phyloP scores from a whole-genome alignment of 140 eudicot genomes.

The Erigeron philadelphicus region DNA sequence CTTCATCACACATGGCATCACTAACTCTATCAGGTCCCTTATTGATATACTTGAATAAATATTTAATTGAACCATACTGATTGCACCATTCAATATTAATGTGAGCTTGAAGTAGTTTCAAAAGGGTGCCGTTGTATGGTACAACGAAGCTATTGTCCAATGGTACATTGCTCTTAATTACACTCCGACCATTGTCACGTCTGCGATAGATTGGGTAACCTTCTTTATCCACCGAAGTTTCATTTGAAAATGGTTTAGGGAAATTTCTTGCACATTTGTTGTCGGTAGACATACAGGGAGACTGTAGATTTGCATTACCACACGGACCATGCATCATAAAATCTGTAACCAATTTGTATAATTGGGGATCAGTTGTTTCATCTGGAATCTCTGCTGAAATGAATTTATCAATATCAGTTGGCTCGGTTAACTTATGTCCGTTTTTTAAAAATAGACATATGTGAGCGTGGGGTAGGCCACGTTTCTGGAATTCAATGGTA shows the following conservation, averaged over 20 bases:
- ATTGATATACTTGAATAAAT: too few species aligned
- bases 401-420: background rate
- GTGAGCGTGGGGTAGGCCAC: constrained; percentile 18
- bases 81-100: background rate
- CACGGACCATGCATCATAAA: constrained; percentile 34
- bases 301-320: background rate
- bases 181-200: background rate
- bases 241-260: background rate
- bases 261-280: constrained; percentile 14
- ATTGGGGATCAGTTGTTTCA: background rate
- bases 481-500: constrained; percentile 16
- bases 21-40: too few species aligned
- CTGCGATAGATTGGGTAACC: constrained; percentile 10
- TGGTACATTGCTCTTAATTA: background rate
- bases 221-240: background rate
- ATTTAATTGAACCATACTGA: background rate
- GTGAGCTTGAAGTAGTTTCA: background rate
- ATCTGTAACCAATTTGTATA: background rate
- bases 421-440: background rate
- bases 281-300: constrained; percentile 28
- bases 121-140: background rate
- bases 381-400: background rate
- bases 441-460: background rate
- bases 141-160: constrained; percentile 18
- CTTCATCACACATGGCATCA: too few species aligned